Conservation (phyloP, 176 grass and related monocot genomes). For the Aegilops bicornis region DNA sequence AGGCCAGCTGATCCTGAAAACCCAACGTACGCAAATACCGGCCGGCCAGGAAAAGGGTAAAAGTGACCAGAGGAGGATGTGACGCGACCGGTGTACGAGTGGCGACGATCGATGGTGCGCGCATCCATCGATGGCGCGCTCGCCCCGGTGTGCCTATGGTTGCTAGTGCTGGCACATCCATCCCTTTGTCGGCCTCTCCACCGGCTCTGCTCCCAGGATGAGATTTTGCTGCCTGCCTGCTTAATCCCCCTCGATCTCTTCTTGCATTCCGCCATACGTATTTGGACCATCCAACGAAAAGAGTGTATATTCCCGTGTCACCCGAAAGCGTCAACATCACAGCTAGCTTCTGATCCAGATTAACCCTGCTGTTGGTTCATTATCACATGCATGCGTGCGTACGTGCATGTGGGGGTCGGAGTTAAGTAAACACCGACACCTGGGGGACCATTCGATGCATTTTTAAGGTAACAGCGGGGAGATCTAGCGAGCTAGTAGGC, state of each 20-base stretch:
- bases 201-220: neutral
- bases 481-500: neutral
- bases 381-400: neutral
- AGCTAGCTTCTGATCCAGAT: neutral
- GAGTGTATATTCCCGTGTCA: neutral
- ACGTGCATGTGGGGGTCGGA: neutral
- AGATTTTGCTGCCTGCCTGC: constrained; percentile 28
- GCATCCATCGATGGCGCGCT: neutral
- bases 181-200: constrained; percentile 34
- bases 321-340: neutral
- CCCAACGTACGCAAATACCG: neutral
- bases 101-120: neutral
- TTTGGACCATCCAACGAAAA: neutral
- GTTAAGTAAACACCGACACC: neutral
- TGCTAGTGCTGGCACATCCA: constrained; percentile 38
- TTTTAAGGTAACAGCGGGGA: neutral
- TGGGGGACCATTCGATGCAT: neutral
- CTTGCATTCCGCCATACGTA: neutral
- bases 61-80: neutral
- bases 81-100: neutral
- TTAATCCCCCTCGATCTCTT: neutral
- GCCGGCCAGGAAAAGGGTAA: neutral
- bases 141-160: neutral
- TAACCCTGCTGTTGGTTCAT: neutral
- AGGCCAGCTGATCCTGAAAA: too few relatives aligned